These are phyloP conservation scores for Triticum urartu DNA, from an alignment of 176 grass and related monocot genomes.

Conservation along the genomic window DNA sequence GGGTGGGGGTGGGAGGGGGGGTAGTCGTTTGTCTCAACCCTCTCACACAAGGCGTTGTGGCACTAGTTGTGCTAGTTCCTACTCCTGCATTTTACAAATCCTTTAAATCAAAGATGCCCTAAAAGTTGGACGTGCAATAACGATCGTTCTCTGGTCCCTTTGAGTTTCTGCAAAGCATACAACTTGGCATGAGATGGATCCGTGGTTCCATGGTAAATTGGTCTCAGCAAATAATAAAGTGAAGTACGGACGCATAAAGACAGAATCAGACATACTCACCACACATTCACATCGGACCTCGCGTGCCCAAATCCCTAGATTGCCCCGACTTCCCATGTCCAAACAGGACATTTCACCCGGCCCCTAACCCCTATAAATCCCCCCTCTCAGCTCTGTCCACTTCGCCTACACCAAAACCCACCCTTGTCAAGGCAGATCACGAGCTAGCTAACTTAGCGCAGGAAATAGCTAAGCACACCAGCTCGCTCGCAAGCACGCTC, in stretches of 20 bases:
- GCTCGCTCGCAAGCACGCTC: neutral
- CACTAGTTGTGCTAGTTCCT: too few relatives aligned
- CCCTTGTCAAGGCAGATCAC: neutral
- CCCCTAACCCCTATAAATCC: constrained; percentile 34
- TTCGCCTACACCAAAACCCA: neutral
- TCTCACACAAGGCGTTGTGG: too few relatives aligned
- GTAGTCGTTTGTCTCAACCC: too few relatives aligned
- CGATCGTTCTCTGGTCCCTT: neutral
- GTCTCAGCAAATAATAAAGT: neutral
- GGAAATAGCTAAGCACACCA: neutral
- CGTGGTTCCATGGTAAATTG: too few relatives aligned
- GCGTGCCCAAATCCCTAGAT: neutral
- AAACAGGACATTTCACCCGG: constrained; percentile 27
- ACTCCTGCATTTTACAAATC: too few relatives aligned
- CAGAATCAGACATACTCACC: neutral
- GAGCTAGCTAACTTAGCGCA: neutral
- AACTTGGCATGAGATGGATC: too few relatives aligned
- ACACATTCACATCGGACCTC: neutral
- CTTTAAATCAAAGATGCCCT: too few relatives aligned
- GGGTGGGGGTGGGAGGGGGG: too few relatives aligned
- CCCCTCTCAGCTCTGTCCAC: neutral
- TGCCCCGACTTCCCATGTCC: neutral
- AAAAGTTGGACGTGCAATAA: too few relatives aligned
- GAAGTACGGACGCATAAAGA: neutral
- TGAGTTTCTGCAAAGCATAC: neutral